A percentile compares a stretch with the other conserved stretches of the same genome.
phyloP scores from a whole-genome alignment of 2,329 filamentous ascomycete species.

The Didymella pinodella region DNA sequence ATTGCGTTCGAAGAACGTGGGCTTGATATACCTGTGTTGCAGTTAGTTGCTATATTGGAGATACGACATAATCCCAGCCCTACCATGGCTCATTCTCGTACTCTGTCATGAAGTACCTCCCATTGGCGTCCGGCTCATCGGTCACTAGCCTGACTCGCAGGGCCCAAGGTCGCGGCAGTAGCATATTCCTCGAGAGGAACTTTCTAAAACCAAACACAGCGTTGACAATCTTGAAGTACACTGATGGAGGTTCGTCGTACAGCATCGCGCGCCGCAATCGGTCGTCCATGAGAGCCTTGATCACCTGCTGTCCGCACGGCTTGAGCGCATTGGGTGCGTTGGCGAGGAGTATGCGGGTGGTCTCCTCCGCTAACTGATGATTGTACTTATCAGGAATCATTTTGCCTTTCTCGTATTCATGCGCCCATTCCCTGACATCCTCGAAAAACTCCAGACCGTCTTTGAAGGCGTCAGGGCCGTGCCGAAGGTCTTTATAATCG shows the following conservation, averaged over 20 bases:
- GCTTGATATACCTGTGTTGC: slow-evolving; percentile 34
- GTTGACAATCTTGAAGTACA: slow-evolving; percentile 54
- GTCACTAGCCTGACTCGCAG: slow-evolving; percentile 46
- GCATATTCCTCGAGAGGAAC: slow-evolving; percentile 64
- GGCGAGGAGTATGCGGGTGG: slow-evolving; percentile 68
- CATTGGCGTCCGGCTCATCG: slow-evolving; percentile 59
- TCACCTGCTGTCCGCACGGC: slow-evolving; percentile 57
- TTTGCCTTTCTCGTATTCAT: slow-evolving; percentile 64
- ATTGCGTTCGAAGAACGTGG: slow-evolving; percentile 30
- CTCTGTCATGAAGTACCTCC: slow-evolving; percentile 28
- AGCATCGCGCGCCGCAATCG: slow-evolving; percentile 70
- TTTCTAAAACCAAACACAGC: slow-evolving; percentile 61
- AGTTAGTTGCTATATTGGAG: slow-evolving; percentile 5
- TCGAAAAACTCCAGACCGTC: slow-evolving; percentile 63
- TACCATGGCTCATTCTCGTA: slow-evolving; percentile 46
- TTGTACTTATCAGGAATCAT: slow-evolving; percentile 61
- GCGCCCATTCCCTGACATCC: slow-evolving; percentile 60
- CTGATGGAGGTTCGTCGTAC: slow-evolving; percentile 46
- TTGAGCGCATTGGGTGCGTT: slow-evolving; percentile 60
- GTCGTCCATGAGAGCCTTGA: slow-evolving; percentile 70
- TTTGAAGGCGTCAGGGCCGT: slow-evolving; percentile 51
- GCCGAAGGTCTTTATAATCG: slow-evolving; percentile 54
- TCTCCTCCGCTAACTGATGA: slow-evolving; percentile 61
- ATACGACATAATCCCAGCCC: slow-evolving; percentile 37
- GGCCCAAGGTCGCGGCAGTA: slow-evolving; percentile 62